Percentiles rank a stretch among this genome's conserved stretches.
These are phyloP conservation scores for Nakaseomyces bracarensis DNA, from an alignment of 1,139 yeast species.

Conservation along the genomic window DNA sequence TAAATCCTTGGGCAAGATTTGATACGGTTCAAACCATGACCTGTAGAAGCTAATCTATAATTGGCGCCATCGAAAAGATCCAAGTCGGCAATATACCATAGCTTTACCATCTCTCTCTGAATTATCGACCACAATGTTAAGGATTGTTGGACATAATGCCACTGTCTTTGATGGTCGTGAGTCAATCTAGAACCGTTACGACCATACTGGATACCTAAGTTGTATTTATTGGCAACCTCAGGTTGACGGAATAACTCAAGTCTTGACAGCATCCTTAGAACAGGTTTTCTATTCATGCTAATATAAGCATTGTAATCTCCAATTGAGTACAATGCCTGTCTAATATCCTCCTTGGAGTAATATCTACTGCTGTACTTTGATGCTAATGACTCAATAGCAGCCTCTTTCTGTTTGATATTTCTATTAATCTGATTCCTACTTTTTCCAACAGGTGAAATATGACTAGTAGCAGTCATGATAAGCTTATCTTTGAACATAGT, in stretches of 20 bases:
- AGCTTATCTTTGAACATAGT: constrained; percentile 47
- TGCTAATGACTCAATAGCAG: constrained; percentile 51
- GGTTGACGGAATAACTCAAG: constrained; percentile 44
- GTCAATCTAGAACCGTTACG: constrained; percentile 58
- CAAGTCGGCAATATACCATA: constrained; percentile 66
- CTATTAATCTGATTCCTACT: constrained; percentile 43
- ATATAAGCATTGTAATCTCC: constrained; percentile 69
- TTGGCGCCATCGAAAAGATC: constrained; percentile 47
- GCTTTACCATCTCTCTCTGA: constrained; percentile 62
- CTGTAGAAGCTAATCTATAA: constrained; percentile 59
- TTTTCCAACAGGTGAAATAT: constrained; percentile 50
- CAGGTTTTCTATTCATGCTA: constrained; percentile 59
- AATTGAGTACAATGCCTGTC: constrained; percentile 60
- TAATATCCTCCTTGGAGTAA: constrained; percentile 46
- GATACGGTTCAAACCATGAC: constrained; percentile 67
- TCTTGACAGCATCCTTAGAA: constrained; percentile 47
- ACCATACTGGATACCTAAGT: constrained; percentile 58
- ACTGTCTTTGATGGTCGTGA: constrained; percentile 62
- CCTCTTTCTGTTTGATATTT: constrained; percentile 53
- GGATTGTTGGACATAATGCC: constrained; percentile 61
- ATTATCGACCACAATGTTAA: constrained; percentile 62
- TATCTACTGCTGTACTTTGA: constrained; percentile 32
- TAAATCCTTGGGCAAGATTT: constrained; percentile 60
- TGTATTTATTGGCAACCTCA: constrained; percentile 34
- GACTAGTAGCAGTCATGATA: constrained; percentile 54